Conservation (phyloP, 148 eudicot genomes). For the Arbutus unedo region DNA sequence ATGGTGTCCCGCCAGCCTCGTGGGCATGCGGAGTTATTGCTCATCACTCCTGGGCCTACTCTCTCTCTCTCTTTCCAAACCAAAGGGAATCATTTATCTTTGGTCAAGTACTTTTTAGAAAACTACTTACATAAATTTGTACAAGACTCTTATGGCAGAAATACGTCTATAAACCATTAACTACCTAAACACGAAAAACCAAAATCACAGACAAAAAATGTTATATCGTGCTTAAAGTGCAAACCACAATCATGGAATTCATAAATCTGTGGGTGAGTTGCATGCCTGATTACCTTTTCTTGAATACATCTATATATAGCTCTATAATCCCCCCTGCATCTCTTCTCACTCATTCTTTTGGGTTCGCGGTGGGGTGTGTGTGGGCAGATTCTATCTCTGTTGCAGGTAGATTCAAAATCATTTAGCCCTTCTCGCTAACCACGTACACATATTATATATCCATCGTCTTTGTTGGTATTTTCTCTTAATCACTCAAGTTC, state of each 20-base stretch:
- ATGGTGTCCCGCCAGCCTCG: not conserved
- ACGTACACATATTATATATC: too few species aligned
- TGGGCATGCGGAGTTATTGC: conserved; percentile 15
- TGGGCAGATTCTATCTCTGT: not conserved
- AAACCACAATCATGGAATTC: not conserved
- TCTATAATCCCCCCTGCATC: not conserved
- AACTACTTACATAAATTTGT: not conserved
- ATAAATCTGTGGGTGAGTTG: not conserved
- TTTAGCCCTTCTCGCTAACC: too few species aligned
- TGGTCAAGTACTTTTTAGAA: not conserved
- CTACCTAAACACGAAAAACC: not conserved
- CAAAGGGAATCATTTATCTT: not conserved
- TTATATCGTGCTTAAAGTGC: not conserved
- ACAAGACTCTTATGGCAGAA: too few species aligned
- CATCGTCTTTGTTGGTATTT: too few species aligned
- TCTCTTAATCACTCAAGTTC: too few species aligned
- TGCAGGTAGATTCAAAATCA: too few species aligned
- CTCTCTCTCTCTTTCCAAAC: not conserved
- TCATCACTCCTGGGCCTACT: not conserved
- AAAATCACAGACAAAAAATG: not conserved
- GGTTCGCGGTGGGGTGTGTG: not conserved
- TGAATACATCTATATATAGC: conserved; percentile 1
- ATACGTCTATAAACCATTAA: not conserved
- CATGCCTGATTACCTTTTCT: not conserved
- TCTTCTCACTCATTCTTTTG: not conserved